Percentiles rank a stretch among this genome's conserved stretches.
phyloP scores from a whole-genome alignment of 371 early-diverging fungal genomes.

The Massospora cicadina region DNA sequence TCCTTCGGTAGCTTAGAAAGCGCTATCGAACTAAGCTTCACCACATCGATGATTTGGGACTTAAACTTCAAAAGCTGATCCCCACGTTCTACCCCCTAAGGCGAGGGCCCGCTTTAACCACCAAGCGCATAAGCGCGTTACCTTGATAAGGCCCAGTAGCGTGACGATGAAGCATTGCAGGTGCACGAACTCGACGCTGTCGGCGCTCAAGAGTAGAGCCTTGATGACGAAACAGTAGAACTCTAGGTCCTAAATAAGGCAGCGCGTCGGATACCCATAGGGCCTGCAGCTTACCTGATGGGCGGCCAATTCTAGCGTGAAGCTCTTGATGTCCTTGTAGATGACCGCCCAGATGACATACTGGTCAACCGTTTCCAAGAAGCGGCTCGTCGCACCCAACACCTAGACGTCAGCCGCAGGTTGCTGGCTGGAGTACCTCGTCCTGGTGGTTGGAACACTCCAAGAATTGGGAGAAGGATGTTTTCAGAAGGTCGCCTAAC shows the following conservation, averaged over 20 bases:
- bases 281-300: neutral
- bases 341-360: conserved; percentile 4
- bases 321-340: neutral
- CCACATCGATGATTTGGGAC: neutral
- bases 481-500: neutral
- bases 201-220: neutral
- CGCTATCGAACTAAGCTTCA: neutral
- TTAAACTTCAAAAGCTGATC: neutral
- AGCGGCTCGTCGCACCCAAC: neutral
- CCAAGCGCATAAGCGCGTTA: neutral
- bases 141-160: neutral
- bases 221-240: neutral
- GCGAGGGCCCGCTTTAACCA: neutral
- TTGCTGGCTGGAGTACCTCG: neutral
- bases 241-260: neutral
- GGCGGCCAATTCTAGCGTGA: neutral
- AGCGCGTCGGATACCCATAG: neutral
- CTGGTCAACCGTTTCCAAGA: conserved; percentile 7
- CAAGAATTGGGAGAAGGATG: neutral
- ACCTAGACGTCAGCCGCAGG: neutral
- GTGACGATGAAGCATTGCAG: neutral
- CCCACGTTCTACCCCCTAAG: neutral
- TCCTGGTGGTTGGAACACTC: neutral
- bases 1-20: conserved; percentile 6
- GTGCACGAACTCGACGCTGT: conserved; percentile 3